Evolutionary conservation across 192 early-diverging fungal genomes (phyloP).

Genomic region (Umbelopsis vinacea): DNA sequence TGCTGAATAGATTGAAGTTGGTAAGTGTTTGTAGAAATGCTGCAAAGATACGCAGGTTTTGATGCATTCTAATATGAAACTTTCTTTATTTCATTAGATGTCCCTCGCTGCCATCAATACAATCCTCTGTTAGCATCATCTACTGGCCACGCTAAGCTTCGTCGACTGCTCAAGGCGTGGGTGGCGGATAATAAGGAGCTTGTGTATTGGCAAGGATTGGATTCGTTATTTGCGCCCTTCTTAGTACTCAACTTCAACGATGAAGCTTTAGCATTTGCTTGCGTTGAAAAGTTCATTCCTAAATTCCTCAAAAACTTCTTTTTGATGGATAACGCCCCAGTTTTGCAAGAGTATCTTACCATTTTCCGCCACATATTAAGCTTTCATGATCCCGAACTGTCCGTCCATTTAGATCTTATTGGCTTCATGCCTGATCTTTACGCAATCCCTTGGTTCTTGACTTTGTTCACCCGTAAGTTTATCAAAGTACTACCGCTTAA

Average conservation of each 20-base stretch:
- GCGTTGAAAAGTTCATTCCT: constrained; percentile 66
- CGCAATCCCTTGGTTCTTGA: constrained; percentile 85
- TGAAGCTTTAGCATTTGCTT: constrained; percentile 73
- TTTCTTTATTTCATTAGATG: constrained; percentile 45
- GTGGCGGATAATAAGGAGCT: constrained; percentile 58
- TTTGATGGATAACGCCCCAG: constrained; percentile 67
- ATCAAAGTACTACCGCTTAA: too few species aligned
- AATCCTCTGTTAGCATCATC: constrained; percentile 65
- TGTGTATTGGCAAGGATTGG: constrained; percentile 88
- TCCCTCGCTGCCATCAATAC: constrained; percentile 73
- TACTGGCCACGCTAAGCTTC: constrained; percentile 63
- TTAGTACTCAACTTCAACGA: constrained; percentile 76
- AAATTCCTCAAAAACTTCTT: constrained; percentile 75
- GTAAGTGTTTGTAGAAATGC: not conserved
- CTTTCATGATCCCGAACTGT: constrained; percentile 77
- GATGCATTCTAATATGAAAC: not conserved
- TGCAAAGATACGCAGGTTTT: not conserved
- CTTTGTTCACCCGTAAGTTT: constrained; percentile 76
- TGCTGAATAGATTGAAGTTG: constrained; percentile 33
- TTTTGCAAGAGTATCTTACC: constrained; percentile 72
- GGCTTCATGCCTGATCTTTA: constrained; percentile 73
- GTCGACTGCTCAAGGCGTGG: constrained; percentile 64
- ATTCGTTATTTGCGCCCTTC: constrained; percentile 78
- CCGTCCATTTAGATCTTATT: constrained; percentile 62
- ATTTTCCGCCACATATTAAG: constrained; percentile 68